Percentiles rank a stretch among this genome's conserved stretches.
Evolutionary conservation across 371 early-diverging fungal genomes (phyloP).

Genomic region (Apophysomyces elegans): DNA sequence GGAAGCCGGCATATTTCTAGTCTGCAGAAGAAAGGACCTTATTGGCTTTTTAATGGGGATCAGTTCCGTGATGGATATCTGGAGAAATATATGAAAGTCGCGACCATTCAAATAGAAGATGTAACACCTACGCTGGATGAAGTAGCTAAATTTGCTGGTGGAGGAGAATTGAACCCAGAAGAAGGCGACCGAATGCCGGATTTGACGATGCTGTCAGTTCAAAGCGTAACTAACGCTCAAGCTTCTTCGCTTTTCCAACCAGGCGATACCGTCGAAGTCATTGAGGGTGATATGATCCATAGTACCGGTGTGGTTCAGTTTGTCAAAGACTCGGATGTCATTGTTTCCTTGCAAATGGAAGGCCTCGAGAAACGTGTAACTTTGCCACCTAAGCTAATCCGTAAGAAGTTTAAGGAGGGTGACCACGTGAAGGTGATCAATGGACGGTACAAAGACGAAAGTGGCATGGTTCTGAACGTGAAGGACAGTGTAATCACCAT

Average conservation of each 20-base stretch:
- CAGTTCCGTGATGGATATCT: slow-evolving; percentile 89
- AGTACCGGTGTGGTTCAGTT: slow-evolving; percentile 79
- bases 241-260: slow-evolving; percentile 65
- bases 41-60: slow-evolving; percentile 81
- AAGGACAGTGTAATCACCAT: slow-evolving; percentile 81
- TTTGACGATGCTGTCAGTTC: slow-evolving; percentile 50
- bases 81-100: slow-evolving; percentile 86
- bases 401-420: slow-evolving; percentile 88
- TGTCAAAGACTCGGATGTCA: slow-evolving; percentile 68
- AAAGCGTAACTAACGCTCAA: slow-evolving; percentile 49
- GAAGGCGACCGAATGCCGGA: slow-evolving; percentile 62
- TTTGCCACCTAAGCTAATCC: slow-evolving; percentile 67
- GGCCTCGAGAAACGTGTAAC: slow-evolving; percentile 55
- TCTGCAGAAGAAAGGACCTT: slow-evolving; percentile 60
- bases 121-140: slow-evolving; percentile 95
- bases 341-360: slow-evolving; percentile 59
- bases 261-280: slow-evolving; percentile 92
- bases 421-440: slow-evolving; percentile 94
- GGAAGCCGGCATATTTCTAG: slow-evolving; percentile 52
- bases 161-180: slow-evolving; percentile 63
- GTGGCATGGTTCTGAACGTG: slow-evolving; percentile 88
- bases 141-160: slow-evolving; percentile 82
- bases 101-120: slow-evolving; percentile 74
- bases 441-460: slow-evolving; percentile 86
- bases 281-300: slow-evolving; percentile 89